Percentiles rank a stretch among this genome's conserved stretches.
Evolutionary conservation across 805 yeast genomes (phyloP).

Genomic region (Yamadazyma scolyti): DNA sequence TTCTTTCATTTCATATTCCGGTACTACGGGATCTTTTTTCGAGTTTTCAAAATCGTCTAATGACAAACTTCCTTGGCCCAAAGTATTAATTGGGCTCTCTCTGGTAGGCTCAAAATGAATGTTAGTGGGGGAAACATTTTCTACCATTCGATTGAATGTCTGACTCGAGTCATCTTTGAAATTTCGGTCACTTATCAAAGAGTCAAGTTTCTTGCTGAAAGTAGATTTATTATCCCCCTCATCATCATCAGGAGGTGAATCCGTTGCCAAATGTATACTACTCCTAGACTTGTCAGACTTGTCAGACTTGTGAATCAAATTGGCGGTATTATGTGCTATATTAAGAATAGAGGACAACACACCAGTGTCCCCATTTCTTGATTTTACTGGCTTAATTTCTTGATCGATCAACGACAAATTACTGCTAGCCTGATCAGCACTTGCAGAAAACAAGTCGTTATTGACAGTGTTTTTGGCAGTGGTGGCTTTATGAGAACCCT

Average conservation of each 20-base stretch:
- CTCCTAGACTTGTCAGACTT: not conserved
- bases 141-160: not conserved
- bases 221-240: slow-evolving; percentile 9
- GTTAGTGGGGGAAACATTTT: slow-evolving; percentile 10
- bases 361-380: slow-evolving; percentile 19
- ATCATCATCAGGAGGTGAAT: slow-evolving; percentile 1
- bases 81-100: slow-evolving; percentile 42
- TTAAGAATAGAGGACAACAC: slow-evolving; percentile 41
- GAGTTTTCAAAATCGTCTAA: slow-evolving; percentile 14
- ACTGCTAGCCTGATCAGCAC: no score
- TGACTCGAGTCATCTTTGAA: slow-evolving; percentile 1
- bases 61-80: slow-evolving; percentile 47
- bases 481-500: no score
- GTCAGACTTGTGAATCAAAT: slow-evolving; percentile 12
- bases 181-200: slow-evolving; percentile 6
- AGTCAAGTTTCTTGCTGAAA: slow-evolving; percentile 12
- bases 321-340: slow-evolving; percentile 47
- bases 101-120: slow-evolving; percentile 48
- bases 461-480: no score
- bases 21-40: slow-evolving; percentile 11
- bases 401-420: slow-evolving; percentile 4
- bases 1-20: not conserved
- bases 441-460: no score
- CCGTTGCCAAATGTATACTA: not conserved
- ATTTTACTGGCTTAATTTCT: slow-evolving; percentile 5